Conservation (phyloP, 73 alveolate species). For the Paramecium sonneborni region DNA sequence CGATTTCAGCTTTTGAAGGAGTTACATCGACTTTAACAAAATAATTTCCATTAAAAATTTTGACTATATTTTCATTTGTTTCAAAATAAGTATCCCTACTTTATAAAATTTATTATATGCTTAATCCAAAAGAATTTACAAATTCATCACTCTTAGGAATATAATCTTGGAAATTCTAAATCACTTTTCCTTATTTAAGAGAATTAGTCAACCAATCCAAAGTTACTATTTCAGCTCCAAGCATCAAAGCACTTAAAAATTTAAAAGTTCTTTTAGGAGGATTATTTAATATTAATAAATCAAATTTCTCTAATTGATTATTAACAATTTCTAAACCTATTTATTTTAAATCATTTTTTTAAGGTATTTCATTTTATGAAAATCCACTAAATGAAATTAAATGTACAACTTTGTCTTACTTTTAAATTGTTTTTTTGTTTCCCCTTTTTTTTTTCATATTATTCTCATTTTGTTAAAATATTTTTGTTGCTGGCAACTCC, state of each 20-base stretch:
- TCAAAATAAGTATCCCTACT: not conserved
- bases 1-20: conserved; percentile 28
- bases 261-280: conserved; percentile 31
- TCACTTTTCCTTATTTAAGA: not conserved
- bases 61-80: not conserved
- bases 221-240: conserved; percentile 14
- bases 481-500: not conserved
- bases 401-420: not conserved
- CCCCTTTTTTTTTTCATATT: not conserved
- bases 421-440: not conserved
- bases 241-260: not conserved
- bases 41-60: not conserved
- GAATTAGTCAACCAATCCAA: not conserved
- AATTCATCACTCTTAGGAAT: conserved; percentile 14
- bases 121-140: not conserved
- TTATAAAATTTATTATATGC: not conserved
- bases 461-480: not conserved
- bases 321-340: not conserved
- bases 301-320: not conserved
- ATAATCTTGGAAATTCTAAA: not conserved
- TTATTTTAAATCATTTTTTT: not conserved
- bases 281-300: not conserved
- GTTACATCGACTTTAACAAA: not conserved
- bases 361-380: not conserved
- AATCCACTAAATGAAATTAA: conserved; percentile 17